Conservation (phyloP, 495 filamentous ascomycete species). For the Penicillium egyptiacum region DNA sequence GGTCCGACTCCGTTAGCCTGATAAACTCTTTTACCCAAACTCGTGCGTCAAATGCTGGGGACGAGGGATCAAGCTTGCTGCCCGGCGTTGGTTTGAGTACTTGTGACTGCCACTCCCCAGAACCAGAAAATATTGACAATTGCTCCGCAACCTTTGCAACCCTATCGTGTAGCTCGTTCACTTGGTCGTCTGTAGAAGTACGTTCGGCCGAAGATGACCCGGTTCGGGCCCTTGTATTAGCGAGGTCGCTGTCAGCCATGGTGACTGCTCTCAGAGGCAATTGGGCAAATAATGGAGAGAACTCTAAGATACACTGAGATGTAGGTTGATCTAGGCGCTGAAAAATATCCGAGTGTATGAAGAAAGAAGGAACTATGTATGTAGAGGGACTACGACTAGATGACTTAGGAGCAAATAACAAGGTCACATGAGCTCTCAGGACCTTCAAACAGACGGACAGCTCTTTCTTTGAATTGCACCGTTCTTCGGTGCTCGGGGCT, state of each 20-base stretch:
- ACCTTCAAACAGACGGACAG: neutral
- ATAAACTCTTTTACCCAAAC: slow-evolving; percentile 5
- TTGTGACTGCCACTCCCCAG: neutral
- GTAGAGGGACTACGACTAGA: neutral
- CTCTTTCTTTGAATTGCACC: neutral
- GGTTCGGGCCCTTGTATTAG: neutral
- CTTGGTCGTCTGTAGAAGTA: neutral
- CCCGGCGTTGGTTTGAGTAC: slow-evolving; percentile 1
- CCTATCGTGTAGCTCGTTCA: neutral
- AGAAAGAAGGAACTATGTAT: too few relatives aligned
- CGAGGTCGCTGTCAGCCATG: neutral
- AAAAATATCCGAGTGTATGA: neutral
- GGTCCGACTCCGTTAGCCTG: neutral
- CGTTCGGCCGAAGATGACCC: neutral
- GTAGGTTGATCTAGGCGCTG: neutral
- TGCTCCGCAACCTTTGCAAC: slow-evolving; percentile 2
- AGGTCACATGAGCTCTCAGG: neutral
- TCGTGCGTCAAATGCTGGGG: slow-evolving; percentile 1
- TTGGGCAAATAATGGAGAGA: neutral
- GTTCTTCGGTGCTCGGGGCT: slow-evolving; percentile 5
- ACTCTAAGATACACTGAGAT: neutral
- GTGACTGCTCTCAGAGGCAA: neutral
- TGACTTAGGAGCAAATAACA: slow-evolving; percentile 1
- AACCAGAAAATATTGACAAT: slow-evolving; percentile 4
- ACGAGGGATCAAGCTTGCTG: slow-evolving; percentile 3